phyloP scores from a whole-genome alignment of 352 stramenopile species.

The Globisporangium parvum region DNA sequence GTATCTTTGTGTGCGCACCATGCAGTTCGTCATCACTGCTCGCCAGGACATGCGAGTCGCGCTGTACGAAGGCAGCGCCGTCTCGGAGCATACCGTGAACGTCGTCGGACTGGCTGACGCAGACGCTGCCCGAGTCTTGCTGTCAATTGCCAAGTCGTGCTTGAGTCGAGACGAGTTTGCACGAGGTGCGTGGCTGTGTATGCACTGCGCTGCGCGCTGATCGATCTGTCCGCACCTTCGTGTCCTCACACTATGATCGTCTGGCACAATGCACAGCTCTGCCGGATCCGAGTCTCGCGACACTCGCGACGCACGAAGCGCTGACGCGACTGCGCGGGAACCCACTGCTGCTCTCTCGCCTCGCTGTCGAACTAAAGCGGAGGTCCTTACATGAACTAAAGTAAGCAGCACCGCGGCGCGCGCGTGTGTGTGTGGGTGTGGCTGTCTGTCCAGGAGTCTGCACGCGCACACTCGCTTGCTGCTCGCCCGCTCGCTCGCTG shows the following conservation, averaged over 20 bases:
- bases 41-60: conserved; percentile 23
- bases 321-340: conserved; percentile 27
- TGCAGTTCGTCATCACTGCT: conserved; percentile 32
- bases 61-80: conserved; percentile 6
- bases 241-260: neutral
- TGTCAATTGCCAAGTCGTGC: conserved; percentile 32
- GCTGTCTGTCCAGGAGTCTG: neutral
- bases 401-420: conserved; percentile 8
- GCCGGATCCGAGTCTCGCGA: conserved; percentile 9
- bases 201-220: neutral
- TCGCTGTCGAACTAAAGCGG: conserved; percentile 14
- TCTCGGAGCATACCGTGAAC: conserved; percentile 21
- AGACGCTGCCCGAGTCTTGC: conserved; percentile 41
- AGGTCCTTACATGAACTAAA: conserved; percentile 11
- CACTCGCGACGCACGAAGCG: conserved; percentile 21
- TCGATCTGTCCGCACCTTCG: no score
- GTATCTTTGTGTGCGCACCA: neutral
- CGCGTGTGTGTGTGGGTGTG: no score
- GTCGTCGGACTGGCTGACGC: conserved; percentile 30
- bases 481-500: neutral
- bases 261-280: conserved; percentile 11
- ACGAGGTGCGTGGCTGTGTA: conserved; percentile 25
- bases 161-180: conserved; percentile 31
- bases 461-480: neutral
- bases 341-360: conserved; percentile 18